phyloP scores from a whole-genome alignment of 1,139 yeast species.

The Geotrichum phurueaensis region DNA sequence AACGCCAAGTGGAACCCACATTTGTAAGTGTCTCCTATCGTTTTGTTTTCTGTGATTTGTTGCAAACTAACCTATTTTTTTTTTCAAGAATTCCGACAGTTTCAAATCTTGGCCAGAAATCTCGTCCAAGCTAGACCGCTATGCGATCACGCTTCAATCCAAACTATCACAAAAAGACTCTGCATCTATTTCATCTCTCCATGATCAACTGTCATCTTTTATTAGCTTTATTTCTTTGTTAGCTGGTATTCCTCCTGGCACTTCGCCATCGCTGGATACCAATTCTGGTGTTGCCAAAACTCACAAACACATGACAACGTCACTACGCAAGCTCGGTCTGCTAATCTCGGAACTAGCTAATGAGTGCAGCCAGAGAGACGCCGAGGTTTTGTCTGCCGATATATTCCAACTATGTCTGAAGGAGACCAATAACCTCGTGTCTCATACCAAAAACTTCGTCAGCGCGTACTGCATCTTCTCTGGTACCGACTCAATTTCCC shows the following conservation, averaged over 20 bases:
- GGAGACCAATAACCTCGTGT: background rate
- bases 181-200: background rate
- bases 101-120: background rate
- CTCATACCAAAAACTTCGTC: background rate
- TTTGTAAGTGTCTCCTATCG: background rate
- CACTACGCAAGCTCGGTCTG: constrained; percentile 22
- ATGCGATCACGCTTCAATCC: background rate
- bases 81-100: background rate
- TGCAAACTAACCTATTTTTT: background rate
- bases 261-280: constrained; percentile 23
- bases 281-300: constrained; percentile 21
- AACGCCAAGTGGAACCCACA: background rate
- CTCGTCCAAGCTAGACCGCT: background rate
- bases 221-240: constrained; percentile 23
- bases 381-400: constrained; percentile 6
- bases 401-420: background rate
- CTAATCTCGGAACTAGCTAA: constrained; percentile 3
- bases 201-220: constrained; percentile 21
- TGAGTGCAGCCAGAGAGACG: constrained; percentile 8
- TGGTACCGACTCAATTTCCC: background rate
- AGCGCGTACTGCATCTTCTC: background rate
- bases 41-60: background rate
- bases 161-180: background rate
- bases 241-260: constrained; percentile 28
- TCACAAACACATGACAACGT: constrained; percentile 23